Evolutionary conservation across 2,329 filamentous ascomycete genomes (phyloP), one percentile per base, ranked within the genome.

Genomic region (Penicillium concentricum): DNA sequence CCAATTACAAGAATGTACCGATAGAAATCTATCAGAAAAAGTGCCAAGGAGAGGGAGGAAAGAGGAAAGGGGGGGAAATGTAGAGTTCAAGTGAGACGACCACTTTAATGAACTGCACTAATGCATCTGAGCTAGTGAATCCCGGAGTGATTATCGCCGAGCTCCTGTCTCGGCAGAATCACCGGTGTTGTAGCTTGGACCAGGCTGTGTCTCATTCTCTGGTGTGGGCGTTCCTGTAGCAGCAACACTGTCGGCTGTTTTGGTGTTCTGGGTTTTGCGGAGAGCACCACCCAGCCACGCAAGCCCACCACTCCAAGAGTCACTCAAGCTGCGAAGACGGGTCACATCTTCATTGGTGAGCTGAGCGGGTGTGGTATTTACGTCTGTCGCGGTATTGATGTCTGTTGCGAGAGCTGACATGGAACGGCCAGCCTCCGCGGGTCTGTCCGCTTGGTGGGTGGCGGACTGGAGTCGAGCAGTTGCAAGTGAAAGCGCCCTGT

Each of bases 261-360:
- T 51, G 12, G 28, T 34, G 26, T 41, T 44, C 2, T 53, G 47
- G 16, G 39, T 41, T 44, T 60, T 69, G 34, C 69, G 65, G 15
- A 75, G 58, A 20, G 69, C 67, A 28, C 68, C 70, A 8, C 72
- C 72, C 10, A 75, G 59, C 73, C 73, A 75, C 10, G 72, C 67
- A 16, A 74, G 58, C 0, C 71, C 67, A 43, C 67, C 72, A 26
- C 62, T 69, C 71, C 70, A 71, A 2, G 73, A 74, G 58, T 75
- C 73, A 54, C 73, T 75, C 12, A 75, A 60, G 51, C 72, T 75
- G 54, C 73, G 71, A 7, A 74, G 59, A 16, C 72, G 69, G 20
- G 65, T 61, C 7, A 38, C 35, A 42, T 68, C 62, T 34, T 67
- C 59, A 9, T 62, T 50, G 10, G 59, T 22, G 12, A 56, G 58